Evolutionary conservation across 176 grass and related monocot genomes (phyloP), one percentile per base, ranked within the genome.

Genomic region (Triticum timopheevii): DNA sequence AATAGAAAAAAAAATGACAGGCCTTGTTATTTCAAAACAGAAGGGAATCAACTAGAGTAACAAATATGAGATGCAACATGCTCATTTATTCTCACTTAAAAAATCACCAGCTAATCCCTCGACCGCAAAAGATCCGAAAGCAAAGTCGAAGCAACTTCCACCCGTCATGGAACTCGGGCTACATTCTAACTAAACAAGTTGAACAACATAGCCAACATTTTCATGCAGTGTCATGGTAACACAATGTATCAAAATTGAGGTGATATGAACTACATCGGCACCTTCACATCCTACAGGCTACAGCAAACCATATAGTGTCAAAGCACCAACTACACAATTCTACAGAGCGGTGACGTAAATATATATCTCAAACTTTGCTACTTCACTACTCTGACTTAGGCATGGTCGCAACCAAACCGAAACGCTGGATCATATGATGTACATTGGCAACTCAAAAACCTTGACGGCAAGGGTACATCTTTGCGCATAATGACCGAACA

Each of bases 231-330:
- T 56, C 40, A 40, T 33, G 22, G 61, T 11, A 63, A 39, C 54
- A 36, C 22, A 69, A 40, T 33, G 59, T 88, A 77, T 77, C 89
- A 88, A 91, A 91, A 91, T 76, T 91, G 62, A 88, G 86, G 63
- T 65, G 63, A 71, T 45, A 85, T 68, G 4, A 42, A 71, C 39
- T 40, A 24, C 62, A 44, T 71, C 52, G 30, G 63, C 82, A 39
- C 19, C 52, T 82, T 24, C 62, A 88, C 62, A 44, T 27, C 86
- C 62, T 78, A 82, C 52, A 25, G 31, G 82, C 62, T 78, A 82
- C 52, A 25, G 31, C 50, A 81, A 76, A 50, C 58, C 84, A 74
- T 71, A 77, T 64, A 77, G 59, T 30, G 47, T 61, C 47, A 13
- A 58, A 61, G 15, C 63, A 45, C 47, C 9, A 79, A 63, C 65